Evolutionary conservation across 2,329 filamentous ascomycete genomes (phyloP).

Genomic region (Coniochaeta hoffmannii): DNA sequence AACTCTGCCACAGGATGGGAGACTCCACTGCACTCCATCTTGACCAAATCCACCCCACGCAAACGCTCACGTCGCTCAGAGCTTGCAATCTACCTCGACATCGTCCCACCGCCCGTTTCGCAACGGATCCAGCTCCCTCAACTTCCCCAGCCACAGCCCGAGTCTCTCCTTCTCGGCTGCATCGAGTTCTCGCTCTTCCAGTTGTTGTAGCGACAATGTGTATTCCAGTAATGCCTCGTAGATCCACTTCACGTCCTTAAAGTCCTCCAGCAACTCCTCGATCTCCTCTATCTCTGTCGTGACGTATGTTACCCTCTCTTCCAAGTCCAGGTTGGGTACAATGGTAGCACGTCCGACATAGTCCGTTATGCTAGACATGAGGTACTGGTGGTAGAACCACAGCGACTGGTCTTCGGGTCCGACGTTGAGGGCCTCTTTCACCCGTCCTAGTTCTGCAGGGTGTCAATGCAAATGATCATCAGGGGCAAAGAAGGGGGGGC

Average conservation of each 20-base stretch:
- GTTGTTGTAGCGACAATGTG: constrained; percentile 48
- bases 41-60: not conserved
- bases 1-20: too few relatives aligned
- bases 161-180: constrained; percentile 26
- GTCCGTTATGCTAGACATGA: constrained; percentile 62
- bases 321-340: constrained; percentile 51
- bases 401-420: constrained; percentile 92
- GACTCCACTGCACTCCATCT: not conserved
- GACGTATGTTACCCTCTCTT: constrained; percentile 60
- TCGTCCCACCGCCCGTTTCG: constrained; percentile 71
- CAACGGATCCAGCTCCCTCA: constrained; percentile 67
- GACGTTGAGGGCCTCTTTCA: constrained; percentile 73
- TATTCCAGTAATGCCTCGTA: constrained; percentile 81
- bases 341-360: constrained; percentile 47
- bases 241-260: constrained; percentile 64
- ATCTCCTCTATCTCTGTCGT: constrained; percentile 67
- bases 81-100: constrained; percentile 37
- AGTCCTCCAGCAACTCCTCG: constrained; percentile 56
- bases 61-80: not conserved
- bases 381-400: constrained; percentile 93
- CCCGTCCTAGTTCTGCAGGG: constrained; percentile 59
- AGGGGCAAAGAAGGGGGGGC: not conserved
- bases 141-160: constrained; percentile 51
- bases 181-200: constrained; percentile 37
- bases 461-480: not conserved